phyloP scores from a whole-genome alignment of 2,329 filamentous ascomycete genomes.

The Fusarium sarcochroum region DNA sequence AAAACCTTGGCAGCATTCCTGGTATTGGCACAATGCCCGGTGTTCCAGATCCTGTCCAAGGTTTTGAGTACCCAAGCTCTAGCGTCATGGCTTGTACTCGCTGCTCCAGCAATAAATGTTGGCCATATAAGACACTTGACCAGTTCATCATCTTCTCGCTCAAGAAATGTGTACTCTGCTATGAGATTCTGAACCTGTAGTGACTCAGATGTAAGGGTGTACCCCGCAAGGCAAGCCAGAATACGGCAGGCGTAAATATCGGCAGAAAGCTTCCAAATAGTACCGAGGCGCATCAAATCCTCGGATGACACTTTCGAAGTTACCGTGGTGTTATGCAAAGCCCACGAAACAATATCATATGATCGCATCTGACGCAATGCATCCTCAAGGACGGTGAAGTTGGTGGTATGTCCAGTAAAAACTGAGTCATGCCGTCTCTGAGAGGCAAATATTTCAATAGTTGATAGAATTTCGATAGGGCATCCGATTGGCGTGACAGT shows the following conservation, averaged over 20 bases:
- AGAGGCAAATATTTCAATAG: not conserved
- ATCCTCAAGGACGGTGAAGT: not conserved
- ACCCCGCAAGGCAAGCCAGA: not conserved
- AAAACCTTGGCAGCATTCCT: not conserved
- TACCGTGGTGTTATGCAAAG: not conserved
- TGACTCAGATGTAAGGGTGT: not conserved
- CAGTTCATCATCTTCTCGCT: not conserved
- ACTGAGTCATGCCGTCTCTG: too few species aligned
- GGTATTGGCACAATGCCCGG: not conserved
- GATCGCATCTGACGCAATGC: not conserved
- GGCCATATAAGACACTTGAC: not conserved
- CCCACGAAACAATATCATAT: not conserved
- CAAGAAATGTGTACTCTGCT: not conserved
- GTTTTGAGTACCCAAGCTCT: not conserved
- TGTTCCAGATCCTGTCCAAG: not conserved
- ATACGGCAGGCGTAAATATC: not conserved
- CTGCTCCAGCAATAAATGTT: not conserved
- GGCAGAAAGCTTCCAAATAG: not conserved
- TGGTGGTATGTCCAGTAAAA: too few species aligned
- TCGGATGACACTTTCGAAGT: not conserved
- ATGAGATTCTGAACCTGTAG: not conserved
- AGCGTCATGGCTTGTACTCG: not conserved
- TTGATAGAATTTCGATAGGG: not conserved
- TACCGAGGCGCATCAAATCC: not conserved
- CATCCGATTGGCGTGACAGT: not conserved